phyloP scores from a whole-genome alignment of 75 land plant species.

The Pinus tabuliformis region DNA sequence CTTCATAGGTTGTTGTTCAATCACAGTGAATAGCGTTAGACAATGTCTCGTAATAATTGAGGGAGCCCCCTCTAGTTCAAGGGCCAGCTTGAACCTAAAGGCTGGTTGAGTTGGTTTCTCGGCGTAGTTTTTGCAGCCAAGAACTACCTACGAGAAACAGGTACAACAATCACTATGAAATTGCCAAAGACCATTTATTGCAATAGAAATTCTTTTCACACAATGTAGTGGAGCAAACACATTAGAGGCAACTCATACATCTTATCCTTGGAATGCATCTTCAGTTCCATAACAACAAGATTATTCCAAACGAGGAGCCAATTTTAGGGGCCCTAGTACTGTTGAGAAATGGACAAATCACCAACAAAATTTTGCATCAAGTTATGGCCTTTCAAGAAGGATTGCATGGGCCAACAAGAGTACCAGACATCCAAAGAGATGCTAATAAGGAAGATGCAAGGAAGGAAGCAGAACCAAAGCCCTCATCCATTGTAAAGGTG shows the following conservation, averaged over 20 bases:
- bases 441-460: constrained; percentile 3
- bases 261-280: neutral
- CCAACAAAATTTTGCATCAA: constrained; percentile 7
- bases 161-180: no score
- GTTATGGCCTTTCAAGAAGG: constrained; percentile 17
- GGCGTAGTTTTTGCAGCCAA: no score
- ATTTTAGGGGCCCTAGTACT: neutral
- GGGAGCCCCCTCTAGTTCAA: no score
- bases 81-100: no score
- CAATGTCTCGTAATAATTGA: no score
- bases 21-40: no score
- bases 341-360: neutral
- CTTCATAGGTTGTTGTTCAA: no score
- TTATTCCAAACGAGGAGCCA: neutral
- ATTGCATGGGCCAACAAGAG: constrained; percentile 1
- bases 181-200: constrained; percentile 59
- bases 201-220: constrained; percentile 45
- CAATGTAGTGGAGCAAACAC: constrained; percentile 2
- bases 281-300: constrained; percentile 8
- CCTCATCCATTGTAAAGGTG: no score
- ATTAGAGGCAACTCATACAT: neutral
- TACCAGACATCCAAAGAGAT: constrained; percentile 2
- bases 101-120: no score
- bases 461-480: constrained; percentile 1
- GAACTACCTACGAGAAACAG: no score